Percentiles rank a stretch among this genome's conserved stretches.
These are phyloP conservation scores for Eleusine coracana DNA, from an alignment of 176 grass and related monocot genomes.

Conservation along the genomic window DNA sequence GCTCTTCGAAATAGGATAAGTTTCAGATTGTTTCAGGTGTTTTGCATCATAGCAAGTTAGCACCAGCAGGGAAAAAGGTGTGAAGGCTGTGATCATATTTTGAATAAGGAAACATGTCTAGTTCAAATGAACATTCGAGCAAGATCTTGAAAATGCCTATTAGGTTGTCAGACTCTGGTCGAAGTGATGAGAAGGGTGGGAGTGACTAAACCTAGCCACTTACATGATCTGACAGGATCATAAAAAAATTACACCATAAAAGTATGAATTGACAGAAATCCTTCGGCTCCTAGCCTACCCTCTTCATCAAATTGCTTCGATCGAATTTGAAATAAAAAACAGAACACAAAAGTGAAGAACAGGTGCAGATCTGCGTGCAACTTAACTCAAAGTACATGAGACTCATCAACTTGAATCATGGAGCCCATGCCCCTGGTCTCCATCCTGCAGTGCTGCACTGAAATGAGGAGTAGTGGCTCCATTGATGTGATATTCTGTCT, in stretches of 20 bases:
- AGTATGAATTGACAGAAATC: too few relatives aligned
- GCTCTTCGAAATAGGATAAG: background rate
- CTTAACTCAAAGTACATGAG: background rate
- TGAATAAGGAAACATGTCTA: background rate
- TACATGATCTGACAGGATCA: background rate
- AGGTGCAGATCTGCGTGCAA: background rate
- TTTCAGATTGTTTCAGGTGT: constrained; percentile 9
- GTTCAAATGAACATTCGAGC: background rate
- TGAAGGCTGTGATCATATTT: constrained; percentile 6
- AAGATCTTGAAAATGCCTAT: background rate
- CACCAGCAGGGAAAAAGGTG: background rate
- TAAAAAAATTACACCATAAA: too few relatives aligned
- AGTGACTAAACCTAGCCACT: background rate
- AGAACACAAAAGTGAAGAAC: background rate
- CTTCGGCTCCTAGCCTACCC: background rate
- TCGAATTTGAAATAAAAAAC: background rate
- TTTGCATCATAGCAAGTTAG: background rate
- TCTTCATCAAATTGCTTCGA: background rate
- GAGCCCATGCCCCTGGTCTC: background rate
- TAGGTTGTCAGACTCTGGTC: too few relatives aligned
- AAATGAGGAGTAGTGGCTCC: background rate
- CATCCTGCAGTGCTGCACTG: background rate
- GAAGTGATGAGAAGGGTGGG: background rate
- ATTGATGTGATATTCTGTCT: background rate
- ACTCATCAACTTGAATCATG: background rate